Base-by-base conservation (phyloP, 169 alveolate species). In the Plasmodium knowlesi region DNA sequence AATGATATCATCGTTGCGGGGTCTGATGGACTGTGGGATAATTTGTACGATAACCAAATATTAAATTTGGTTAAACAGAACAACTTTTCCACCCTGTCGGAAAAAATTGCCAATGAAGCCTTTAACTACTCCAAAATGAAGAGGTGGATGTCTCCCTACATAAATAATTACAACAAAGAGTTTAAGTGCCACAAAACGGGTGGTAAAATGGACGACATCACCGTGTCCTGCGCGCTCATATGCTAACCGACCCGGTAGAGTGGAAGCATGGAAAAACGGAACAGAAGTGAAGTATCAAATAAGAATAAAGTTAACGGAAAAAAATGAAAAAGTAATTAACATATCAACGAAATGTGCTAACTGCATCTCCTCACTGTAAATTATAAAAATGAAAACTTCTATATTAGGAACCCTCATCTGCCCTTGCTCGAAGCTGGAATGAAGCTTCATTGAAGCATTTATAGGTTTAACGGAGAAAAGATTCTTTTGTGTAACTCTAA, bases 1-100 rank as follows among this genome's bases (percentile, higher is more conserved):
- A 76, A 54, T 74, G 93, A 85, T 12, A 85, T 85, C 39, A 85
- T 85, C 39, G 80, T 85, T 74, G 84, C 86, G 14, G 93, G 93
- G 39, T 37, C 86, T 1, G 84, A 73, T 53, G 85, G 84, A 10
- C 61, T 85, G 39, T 85, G 93, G 93, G 82, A 50, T 74, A 54
- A 50, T 53, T 50, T 85, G 30, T 54, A 74, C 25, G 93, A 85
- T 74, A 54, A 76, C 43, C 93, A 85, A 85, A 74, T 85, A 73
- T 85, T 85, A 85, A 76, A 19, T 39, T 43, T 85, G 61, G 86
- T 76, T 16, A 74, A 50, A 34, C 30, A 76, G 41, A 54, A 74
- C 41, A 53, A 85, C 19, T 85, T 85, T 74, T 46, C 86, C 14
- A 14, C 39, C 30, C 70, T 85, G 34, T 85, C 93, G 28, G 84